phyloP scores from a whole-genome alignment of 768 basidiomycete genomes.

The Hygrophoropsis aurantiaca region DNA sequence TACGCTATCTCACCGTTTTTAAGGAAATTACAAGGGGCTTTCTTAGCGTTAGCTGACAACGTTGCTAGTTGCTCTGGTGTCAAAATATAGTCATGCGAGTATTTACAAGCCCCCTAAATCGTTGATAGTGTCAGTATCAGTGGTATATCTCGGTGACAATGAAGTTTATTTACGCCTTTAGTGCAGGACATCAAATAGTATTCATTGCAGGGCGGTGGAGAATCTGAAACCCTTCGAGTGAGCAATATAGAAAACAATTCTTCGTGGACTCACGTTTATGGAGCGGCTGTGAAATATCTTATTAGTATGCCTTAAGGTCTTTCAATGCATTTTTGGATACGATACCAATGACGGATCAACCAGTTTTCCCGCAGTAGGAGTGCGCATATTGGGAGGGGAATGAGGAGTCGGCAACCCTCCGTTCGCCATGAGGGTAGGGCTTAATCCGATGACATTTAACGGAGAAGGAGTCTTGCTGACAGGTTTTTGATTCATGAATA shows the following conservation, averaged over 20 bases:
- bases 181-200: conserved; percentile 81
- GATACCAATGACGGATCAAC: conserved; percentile 68
- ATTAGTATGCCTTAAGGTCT: conserved; percentile 1
- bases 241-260: background rate
- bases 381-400: conserved; percentile 46
- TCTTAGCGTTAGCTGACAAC: conserved; percentile 77
- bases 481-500: conserved; percentile 39
- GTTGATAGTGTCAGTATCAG: conserved; percentile 12
- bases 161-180: conserved; percentile 55
- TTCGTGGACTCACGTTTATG: conserved; percentile 64
- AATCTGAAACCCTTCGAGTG: conserved; percentile 45
- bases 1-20: conserved; percentile 68
- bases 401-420: conserved; percentile 69
- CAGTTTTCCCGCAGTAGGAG: conserved; percentile 28
- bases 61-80: conserved; percentile 69
- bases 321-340: conserved; percentile 9
- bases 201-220: conserved; percentile 84
- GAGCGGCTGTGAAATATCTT: conserved; percentile 49
- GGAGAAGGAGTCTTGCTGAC: conserved; percentile 44
- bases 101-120: conserved; percentile 67
- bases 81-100: conserved; percentile 78
- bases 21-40: conserved; percentile 82
- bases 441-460: conserved; percentile 41
- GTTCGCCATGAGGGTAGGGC: conserved; percentile 46
- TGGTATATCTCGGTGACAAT: background rate